These are phyloP conservation scores for Russula sp. DNA, from an alignment of 768 basidiomycete species.

Conservation along the genomic window DNA sequence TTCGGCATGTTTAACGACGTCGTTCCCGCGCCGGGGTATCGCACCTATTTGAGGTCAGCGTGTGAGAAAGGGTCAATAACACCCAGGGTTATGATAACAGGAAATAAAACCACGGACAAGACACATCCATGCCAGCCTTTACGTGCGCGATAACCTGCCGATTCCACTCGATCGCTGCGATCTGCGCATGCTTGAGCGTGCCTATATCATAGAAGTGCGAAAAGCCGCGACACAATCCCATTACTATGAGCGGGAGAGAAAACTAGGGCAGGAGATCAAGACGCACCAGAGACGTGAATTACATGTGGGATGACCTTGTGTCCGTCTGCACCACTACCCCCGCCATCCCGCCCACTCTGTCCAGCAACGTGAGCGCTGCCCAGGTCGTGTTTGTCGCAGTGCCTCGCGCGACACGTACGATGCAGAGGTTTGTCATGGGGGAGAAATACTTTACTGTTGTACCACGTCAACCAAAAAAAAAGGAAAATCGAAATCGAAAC, in stretches of 20 bases:
- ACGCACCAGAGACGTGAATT: slow-evolving; percentile 73
- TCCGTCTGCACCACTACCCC: slow-evolving; percentile 38
- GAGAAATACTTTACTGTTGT: slow-evolving; percentile 83
- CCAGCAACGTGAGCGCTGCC: slow-evolving; percentile 73
- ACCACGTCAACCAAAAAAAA: not conserved
- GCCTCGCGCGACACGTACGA: slow-evolving; percentile 73
- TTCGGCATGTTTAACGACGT: not conserved
- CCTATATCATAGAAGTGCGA: slow-evolving; percentile 44
- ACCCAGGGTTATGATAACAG: not conserved
- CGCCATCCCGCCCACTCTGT: slow-evolving; percentile 50
- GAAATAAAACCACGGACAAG: slow-evolving; percentile 3
- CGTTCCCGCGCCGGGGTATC: not conserved
- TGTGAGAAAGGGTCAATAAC: not conserved
- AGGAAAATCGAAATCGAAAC: not conserved
- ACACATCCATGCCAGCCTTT: slow-evolving; percentile 34
- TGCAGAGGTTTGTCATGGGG: slow-evolving; percentile 75
- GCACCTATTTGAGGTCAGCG: not conserved
- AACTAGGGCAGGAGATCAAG: not conserved
- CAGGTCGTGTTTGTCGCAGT: slow-evolving; percentile 78
- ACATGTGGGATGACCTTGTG: slow-evolving; percentile 63
- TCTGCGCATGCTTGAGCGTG: slow-evolving; percentile 81
- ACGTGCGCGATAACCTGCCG: slow-evolving; percentile 67
- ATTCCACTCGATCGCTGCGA: slow-evolving; percentile 74
- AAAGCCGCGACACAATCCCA: not conserved
- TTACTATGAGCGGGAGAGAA: too few species aligned